Evolutionary conservation across 2,329 filamentous ascomycete genomes (phyloP).

Genomic region (Davidsoniella australis): DNA sequence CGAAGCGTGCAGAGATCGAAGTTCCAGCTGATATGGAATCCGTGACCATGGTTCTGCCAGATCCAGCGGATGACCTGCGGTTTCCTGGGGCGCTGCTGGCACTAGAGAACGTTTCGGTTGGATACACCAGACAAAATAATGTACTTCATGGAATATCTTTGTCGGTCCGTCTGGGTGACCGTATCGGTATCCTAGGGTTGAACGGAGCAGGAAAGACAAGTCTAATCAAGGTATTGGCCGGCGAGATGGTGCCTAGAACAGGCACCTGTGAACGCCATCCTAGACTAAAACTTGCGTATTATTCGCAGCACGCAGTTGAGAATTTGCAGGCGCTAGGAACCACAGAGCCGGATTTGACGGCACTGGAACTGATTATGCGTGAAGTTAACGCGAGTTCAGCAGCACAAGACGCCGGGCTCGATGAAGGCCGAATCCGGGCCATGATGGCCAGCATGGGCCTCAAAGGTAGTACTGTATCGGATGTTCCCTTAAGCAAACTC

Average conservation of each 20-base stretch:
- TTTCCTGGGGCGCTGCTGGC: slow-evolving; percentile 61
- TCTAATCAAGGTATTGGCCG: slow-evolving; percentile 53
- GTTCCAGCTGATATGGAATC: slow-evolving; percentile 45
- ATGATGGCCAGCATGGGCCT: too few species aligned
- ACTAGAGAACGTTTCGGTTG: slow-evolving; percentile 50
- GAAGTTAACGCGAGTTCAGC: too few species aligned
- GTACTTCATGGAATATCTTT: slow-evolving; percentile 44
- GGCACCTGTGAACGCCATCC: slow-evolving; percentile 51
- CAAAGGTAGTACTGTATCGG: slow-evolving; percentile 48
- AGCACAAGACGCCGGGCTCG: too few species aligned
- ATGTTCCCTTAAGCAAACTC: slow-evolving; percentile 54
- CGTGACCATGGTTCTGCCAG: slow-evolving; percentile 40
- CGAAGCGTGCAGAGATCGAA: slow-evolving; percentile 49
- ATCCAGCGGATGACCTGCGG: slow-evolving; percentile 45
- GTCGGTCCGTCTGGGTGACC: slow-evolving; percentile 54
- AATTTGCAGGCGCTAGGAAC: slow-evolving; percentile 39
- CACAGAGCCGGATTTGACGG: slow-evolving; percentile 37
- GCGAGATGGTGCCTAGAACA: slow-evolving; percentile 36
- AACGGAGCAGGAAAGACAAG: slow-evolving; percentile 77
- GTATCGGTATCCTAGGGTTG: slow-evolving; percentile 58
- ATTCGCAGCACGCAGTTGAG: slow-evolving; percentile 66
- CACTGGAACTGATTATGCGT: slow-evolving; percentile 25
- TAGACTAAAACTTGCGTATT: slow-evolving; percentile 54
- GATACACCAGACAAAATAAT: slow-evolving; percentile 27
- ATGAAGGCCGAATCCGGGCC: too few species aligned